Evolutionary conservation across 2,329 filamentous ascomycete species (phyloP).

Genomic region (Stachybotrys elegans): DNA sequence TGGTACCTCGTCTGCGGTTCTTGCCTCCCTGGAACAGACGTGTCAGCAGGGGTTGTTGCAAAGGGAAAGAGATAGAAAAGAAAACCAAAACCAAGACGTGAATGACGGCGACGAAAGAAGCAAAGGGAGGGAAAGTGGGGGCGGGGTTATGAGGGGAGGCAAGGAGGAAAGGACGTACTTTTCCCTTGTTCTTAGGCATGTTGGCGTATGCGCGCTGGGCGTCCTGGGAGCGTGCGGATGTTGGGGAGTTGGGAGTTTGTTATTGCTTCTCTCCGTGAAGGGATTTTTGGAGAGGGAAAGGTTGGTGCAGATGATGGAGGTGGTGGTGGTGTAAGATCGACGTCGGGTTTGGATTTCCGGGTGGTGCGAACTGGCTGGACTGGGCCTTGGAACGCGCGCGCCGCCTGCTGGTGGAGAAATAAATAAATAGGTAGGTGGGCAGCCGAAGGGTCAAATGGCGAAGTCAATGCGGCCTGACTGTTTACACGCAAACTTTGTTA

Average conservation of each 20-base stretch:
- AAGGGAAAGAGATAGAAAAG: constrained; percentile 6
- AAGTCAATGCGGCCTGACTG: too few relatives aligned
- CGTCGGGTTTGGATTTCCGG: not conserved
- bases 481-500: too few relatives aligned
- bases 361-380: too few relatives aligned
- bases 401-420: too few relatives aligned
- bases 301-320: constrained; percentile 4
- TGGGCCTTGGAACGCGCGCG: too few relatives aligned
- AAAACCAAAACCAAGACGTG: constrained; percentile 8
- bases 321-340: constrained; percentile 1
- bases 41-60: constrained; percentile 15
- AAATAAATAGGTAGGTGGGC: too few relatives aligned
- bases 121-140: constrained; percentile 4
- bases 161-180: constrained; percentile 51
- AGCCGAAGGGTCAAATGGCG: too few relatives aligned
- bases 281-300: constrained; percentile 1
- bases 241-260: constrained; percentile 17
- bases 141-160: constrained; percentile 6
- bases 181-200: constrained; percentile 99
- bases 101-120: constrained; percentile 19
- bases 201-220: constrained; percentile 25
- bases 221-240: constrained; percentile 12
- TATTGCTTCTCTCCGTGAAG: constrained; percentile 7
- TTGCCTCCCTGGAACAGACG: constrained; percentile 75
- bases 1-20: constrained; percentile 97